Evolutionary conservation across 1,139 yeast genomes (phyloP).

Genomic region (Diutina mesorugosa): DNA sequence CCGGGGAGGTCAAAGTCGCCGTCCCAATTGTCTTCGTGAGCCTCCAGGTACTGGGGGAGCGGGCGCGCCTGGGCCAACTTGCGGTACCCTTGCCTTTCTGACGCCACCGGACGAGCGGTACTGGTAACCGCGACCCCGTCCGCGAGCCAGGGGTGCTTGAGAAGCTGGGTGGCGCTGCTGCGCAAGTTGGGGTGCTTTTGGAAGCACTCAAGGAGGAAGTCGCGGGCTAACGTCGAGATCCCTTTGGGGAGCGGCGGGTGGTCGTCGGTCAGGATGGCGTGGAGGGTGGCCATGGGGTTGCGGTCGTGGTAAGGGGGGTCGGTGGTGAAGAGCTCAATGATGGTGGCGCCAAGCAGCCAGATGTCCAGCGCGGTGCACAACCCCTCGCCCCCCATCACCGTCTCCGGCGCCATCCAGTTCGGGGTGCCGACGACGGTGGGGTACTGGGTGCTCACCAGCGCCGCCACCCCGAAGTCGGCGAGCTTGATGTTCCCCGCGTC

Average conservation of each 20-base stretch:
- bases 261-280: slow-evolving; percentile 82
- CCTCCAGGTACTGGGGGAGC: background rate
- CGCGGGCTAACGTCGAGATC: slow-evolving; percentile 39
- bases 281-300: slow-evolving; percentile 79
- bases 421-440: slow-evolving; percentile 55
- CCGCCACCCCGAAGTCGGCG: slow-evolving; percentile 75
- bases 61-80: background rate
- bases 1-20: slow-evolving; percentile 19
- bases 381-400: slow-evolving; percentile 64
- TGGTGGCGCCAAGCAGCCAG: slow-evolving; percentile 94
- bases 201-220: slow-evolving; percentile 65
- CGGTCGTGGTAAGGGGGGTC: slow-evolving; percentile 79
- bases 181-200: slow-evolving; percentile 61
- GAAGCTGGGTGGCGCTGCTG: slow-evolving; percentile 39
- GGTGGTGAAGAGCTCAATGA: slow-evolving; percentile 75
- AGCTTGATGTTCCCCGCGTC: slow-evolving; percentile 49
- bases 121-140: slow-evolving; percentile 1
- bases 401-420: slow-evolving; percentile 85
- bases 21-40: slow-evolving; percentile 24
- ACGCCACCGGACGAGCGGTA: background rate
- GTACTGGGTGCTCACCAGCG: slow-evolving; percentile 32
- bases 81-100: background rate
- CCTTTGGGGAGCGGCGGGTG: slow-evolving; percentile 66
- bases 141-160: slow-evolving; percentile 51
- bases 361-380: slow-evolving; percentile 80